Conservation (phyloP, 345 rosid species). For the Passiflora organensis region DNA sequence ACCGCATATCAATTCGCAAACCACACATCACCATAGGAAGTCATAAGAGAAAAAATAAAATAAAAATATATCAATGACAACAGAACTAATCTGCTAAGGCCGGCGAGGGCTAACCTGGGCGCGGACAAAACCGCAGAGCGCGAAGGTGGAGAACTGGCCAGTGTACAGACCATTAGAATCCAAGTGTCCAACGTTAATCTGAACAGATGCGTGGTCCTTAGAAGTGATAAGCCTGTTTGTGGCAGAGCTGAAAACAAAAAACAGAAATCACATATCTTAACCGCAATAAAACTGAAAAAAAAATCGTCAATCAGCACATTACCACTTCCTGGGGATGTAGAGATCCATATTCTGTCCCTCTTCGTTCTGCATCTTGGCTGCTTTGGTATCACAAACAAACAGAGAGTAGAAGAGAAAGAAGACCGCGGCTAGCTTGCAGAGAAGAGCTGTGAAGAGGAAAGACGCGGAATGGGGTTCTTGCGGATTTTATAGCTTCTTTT, state of each 20-base stretch:
- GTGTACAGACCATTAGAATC: constrained; percentile 52
- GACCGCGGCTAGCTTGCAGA: background rate
- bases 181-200: constrained; percentile 60
- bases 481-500: background rate
- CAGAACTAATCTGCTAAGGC: no score
- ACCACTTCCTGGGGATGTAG: constrained; percentile 94
- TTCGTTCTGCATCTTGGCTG: constrained; percentile 89
- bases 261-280: background rate
- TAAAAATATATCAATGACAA: no score
- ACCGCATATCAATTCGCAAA: no score
- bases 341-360: constrained; percentile 83
- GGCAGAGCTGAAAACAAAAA: constrained; percentile 45
- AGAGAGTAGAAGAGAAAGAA: background rate
- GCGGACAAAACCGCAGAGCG: constrained; percentile 62
- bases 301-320: background rate
- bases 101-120: no score
- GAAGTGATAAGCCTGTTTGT: constrained; percentile 70
- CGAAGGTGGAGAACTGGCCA: constrained; percentile 46
- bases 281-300: background rate
- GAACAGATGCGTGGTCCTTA: constrained; percentile 67
- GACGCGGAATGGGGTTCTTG: background rate
- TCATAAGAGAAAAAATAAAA: no score
- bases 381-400: background rate
- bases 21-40: no score
- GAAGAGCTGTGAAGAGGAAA: background rate